phyloP scores from a whole-genome alignment of 108 stramenopile genomes.

The Skeletonema potamos region DNA sequence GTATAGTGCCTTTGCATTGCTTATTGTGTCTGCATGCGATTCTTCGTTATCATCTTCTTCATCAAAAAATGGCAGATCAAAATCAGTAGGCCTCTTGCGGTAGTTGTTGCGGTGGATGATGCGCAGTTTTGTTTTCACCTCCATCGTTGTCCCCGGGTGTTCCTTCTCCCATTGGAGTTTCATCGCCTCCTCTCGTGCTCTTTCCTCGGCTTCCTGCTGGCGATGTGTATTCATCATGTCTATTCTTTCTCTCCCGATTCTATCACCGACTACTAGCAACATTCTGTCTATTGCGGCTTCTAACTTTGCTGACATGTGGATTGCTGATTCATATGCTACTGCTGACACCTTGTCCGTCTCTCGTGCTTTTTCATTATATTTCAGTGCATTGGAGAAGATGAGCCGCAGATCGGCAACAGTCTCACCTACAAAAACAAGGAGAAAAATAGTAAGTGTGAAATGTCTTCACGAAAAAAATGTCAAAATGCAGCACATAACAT shows the following conservation, averaged over 20 bases:
- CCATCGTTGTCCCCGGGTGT: constrained; percentile 30
- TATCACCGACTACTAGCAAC: constrained; percentile 74
- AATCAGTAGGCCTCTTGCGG: constrained; percentile 60
- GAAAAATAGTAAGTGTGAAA: background rate
- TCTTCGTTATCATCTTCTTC: constrained; percentile 78
- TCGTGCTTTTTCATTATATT: constrained; percentile 65
- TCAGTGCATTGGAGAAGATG: constrained; percentile 86
- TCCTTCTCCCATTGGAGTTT: constrained; percentile 63
- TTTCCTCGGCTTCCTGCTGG: constrained; percentile 73
- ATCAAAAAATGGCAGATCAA: constrained; percentile 86
- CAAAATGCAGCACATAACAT: background rate
- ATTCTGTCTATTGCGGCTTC: constrained; percentile 80
- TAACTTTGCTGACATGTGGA: constrained; percentile 76
- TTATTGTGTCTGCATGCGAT: constrained; percentile 64
- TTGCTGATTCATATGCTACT: constrained; percentile 68
- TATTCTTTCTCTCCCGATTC: constrained; percentile 75
- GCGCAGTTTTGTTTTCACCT: constrained; percentile 27
- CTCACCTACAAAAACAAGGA: constrained; percentile 5
- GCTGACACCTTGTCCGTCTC: constrained; percentile 64
- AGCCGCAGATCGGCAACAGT: constrained; percentile 75
- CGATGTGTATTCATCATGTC: constrained; percentile 73
- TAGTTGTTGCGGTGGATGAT: constrained; percentile 23
- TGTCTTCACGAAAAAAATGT: background rate
- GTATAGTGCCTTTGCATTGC: constrained; percentile 72
- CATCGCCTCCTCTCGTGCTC: constrained; percentile 74